Conservation (phyloP, 163 green algal species). For the Volvox carteri region DNA sequence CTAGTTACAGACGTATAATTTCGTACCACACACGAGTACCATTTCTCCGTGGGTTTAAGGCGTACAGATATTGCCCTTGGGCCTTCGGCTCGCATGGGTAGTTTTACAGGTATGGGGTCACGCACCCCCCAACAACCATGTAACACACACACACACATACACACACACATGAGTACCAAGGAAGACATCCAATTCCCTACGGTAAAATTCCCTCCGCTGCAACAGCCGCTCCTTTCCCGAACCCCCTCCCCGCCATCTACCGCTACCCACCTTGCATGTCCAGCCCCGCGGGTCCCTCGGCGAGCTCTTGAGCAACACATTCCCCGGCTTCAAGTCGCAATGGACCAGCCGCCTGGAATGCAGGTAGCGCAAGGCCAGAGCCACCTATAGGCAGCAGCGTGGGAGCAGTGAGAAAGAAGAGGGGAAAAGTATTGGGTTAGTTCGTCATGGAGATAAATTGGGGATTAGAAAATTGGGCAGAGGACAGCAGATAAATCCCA, state of each 20-base stretch:
- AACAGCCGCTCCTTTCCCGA: too few species aligned
- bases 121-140: neutral
- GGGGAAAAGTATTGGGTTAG: neutral
- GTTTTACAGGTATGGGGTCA: neutral
- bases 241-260: neutral
- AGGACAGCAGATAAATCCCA: too few species aligned
- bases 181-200: too few species aligned
- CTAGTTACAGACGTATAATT: too few species aligned
- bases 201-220: too few species aligned
- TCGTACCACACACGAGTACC: too few species aligned
- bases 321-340: conserved; percentile 67
- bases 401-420: neutral
- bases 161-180: neutral
- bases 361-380: conserved; percentile 63
- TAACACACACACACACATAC: neutral
- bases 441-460: neutral
- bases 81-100: too few species aligned
- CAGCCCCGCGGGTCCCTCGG: conserved; percentile 32
- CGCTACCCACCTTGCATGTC: conserved; percentile 39
- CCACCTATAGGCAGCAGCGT: neutral
- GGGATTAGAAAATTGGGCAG: too few species aligned
- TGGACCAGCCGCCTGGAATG: conserved; percentile 88
- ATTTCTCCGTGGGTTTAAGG: too few species aligned
- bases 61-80: too few species aligned
- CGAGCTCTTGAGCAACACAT: conserved; percentile 68